Base-by-base conservation (phyloP, 139 green algal genomes). In the Mesotaenium endlicherianum region DNA sequence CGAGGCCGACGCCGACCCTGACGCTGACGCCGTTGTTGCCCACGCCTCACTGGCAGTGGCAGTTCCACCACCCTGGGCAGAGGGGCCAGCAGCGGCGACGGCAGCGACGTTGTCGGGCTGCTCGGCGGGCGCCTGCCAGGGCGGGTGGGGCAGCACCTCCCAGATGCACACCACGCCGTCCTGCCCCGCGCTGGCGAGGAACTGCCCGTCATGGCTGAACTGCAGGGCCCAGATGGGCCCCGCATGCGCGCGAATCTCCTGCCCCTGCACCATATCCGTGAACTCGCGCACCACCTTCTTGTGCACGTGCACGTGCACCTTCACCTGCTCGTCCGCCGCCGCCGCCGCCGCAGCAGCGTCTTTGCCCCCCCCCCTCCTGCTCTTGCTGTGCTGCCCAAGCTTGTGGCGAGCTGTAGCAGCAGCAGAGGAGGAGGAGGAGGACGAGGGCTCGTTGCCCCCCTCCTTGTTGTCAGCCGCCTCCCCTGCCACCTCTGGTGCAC, bases 171-270 rank as follows among this genome's bases (percentile, higher is more conserved):
- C 85, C 1, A 94, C 71, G 5, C 83, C 82, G 79, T 98, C 95
- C 75, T 97, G 94, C 1, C 95, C 95, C 2, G 89, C 95, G 42
- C 88, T 93, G 0, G 95, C 95, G 53, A 98, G 84, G 85, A 94
- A 94, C 1, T 77, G 86, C 1, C 93, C 92, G 40, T 94, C 91
- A 1, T 70, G 55, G 72, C 59, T 92, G 83, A 98, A 95, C 70
- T 91, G 88, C 64, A 93, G 84, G 6, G 47, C 41, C 53, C 49
- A 85, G 64, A 85, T 87, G 49, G 59, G 55, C 17, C 75, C 81
- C 6, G 42, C 91, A 36, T 77, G 57, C 47, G 94, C 72, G 68
- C 88, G 79, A 34, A 87, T 58, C 45, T 87, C 74, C 80, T 95
- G 93, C 44, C 90, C 81, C 40, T 94, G 45, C 16, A 80, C 72